These are phyloP conservation scores for Sporobolomyces phaffii DNA, from an alignment of 768 basidiomycete genomes.

Conservation along the genomic window DNA sequence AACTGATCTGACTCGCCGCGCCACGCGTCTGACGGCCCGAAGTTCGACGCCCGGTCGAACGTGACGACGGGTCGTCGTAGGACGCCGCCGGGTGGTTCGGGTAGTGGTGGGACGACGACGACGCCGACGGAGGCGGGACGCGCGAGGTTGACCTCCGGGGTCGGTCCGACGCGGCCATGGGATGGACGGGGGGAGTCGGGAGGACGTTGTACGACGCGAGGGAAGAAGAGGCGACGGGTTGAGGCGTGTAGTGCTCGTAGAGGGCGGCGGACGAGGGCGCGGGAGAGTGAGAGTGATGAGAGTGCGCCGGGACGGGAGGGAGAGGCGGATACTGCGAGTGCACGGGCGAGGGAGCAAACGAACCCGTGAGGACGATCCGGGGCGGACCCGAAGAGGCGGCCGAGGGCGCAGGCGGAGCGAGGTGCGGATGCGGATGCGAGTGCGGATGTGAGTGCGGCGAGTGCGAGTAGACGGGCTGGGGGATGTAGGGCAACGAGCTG, in stretches of 20 bases:
- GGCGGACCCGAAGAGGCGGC: neutral
- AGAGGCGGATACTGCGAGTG: neutral
- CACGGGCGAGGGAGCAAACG: neutral
- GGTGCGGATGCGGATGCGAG: neutral
- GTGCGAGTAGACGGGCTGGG: slow-evolving; percentile 13
- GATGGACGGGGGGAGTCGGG: neutral
- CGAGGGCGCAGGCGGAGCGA: neutral
- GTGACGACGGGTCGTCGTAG: neutral
- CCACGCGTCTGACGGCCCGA: neutral
- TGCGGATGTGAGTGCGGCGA: neutral
- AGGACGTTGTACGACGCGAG: neutral
- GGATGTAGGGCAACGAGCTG: neutral
- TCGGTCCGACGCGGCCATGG: neutral
- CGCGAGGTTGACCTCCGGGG: slow-evolving; percentile 1
- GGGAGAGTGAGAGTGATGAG: neutral
- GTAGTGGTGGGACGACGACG: too few relatives aligned
- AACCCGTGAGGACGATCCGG: neutral
- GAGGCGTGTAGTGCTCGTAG: neutral
- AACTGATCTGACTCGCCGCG: neutral
- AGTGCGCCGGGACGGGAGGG: neutral
- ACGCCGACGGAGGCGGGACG: too few relatives aligned
- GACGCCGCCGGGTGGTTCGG: too few relatives aligned
- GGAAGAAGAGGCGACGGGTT: neutral
- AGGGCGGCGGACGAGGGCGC: neutral
- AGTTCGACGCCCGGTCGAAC: slow-evolving; percentile 2